Evolutionary conservation across 2,329 filamentous ascomycete species (phyloP), one percentile per base, ranked within the genome.

Genomic region (Blastomyces parvus): DNA sequence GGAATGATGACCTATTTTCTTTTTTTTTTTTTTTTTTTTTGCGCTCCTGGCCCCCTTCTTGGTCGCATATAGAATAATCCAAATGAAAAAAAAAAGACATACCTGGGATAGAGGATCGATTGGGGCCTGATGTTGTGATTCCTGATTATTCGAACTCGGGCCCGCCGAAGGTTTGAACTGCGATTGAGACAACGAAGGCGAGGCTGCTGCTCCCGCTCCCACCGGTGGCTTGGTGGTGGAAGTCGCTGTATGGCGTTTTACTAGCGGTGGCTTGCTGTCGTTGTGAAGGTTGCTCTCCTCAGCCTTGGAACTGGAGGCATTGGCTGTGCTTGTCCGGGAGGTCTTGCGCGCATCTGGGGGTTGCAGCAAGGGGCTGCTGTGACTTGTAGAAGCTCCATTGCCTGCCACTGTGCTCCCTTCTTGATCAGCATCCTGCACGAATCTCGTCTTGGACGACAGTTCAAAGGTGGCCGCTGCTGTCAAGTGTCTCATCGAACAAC

Each of bases 21-120:
- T 8, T 6, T 22, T 33, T 8, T 6, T 22, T 33, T 8, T 6
- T 22, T 33, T 8, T 6, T 22, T 60, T 27, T 40, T 48, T 22
- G 30, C 58, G 40, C 58, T 33, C 22, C 58, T 25, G 36, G 40
- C 5, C 6, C 6, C n/a, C 22, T 60, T 33, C 25, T 22, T 46
- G 3, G 40, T 46, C 27, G n/a, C 38, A 22, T 50, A 25, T 38
- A 50, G 30, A 22, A 2, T n/a, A n/a, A n/a, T n/a, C n/a, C n/a
- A 57, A 22, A 27, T 22, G 11, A 33, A 4, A 36, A 44, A n/a
- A 27, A 27, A 44, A 53, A 48, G 60, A 64, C 81, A 67, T 81
- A 88, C 86, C 75, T 88, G 84, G 60, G 86, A 88, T 67, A 88
- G 77, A 63, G 86, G 86, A 73, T 89, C 86, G 66, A 88, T 86